phyloP scores from a whole-genome alignment of 1,139 yeast species.

The Saccharomyces pastorianus region DNA sequence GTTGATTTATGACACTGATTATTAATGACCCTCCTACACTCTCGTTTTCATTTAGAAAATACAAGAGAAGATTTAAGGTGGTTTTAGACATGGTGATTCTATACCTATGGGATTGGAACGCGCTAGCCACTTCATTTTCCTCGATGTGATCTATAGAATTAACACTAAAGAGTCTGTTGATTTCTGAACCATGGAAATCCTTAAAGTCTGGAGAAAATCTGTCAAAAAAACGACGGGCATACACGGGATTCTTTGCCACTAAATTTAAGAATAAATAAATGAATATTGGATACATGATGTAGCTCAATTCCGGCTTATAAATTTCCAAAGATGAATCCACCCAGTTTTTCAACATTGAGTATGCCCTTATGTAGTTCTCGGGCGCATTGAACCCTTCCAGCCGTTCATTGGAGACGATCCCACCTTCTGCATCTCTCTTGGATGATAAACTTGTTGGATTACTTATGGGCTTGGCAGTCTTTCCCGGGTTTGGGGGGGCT shows the following conservation, averaged over 20 bases:
- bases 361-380: slow-evolving; percentile 66
- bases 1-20: slow-evolving; percentile 78
- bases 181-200: slow-evolving; percentile 70
- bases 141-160: slow-evolving; percentile 72
- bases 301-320: slow-evolving; percentile 79
- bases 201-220: slow-evolving; percentile 67
- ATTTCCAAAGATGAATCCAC: slow-evolving; percentile 85
- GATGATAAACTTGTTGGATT: slow-evolving; percentile 35
- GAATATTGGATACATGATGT: slow-evolving; percentile 82
- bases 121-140: slow-evolving; percentile 73
- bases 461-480: slow-evolving; percentile 32
- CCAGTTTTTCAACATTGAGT: slow-evolving; percentile 76
- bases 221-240: slow-evolving; percentile 70
- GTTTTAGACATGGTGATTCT: slow-evolving; percentile 73
- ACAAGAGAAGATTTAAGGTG: slow-evolving; percentile 71
- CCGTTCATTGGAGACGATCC: slow-evolving; percentile 24
- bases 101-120: slow-evolving; percentile 67
- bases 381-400: slow-evolving; percentile 42
- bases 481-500: slow-evolving; percentile 30
- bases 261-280: slow-evolving; percentile 81
- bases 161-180: slow-evolving; percentile 62
- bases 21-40: slow-evolving; percentile 85
- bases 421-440: slow-evolving; percentile 36
- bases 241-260: slow-evolving; percentile 51
- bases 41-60: slow-evolving; percentile 86